phyloP scores from a whole-genome alignment of 805 yeast genomes.

The Ogataea polymorpha region DNA sequence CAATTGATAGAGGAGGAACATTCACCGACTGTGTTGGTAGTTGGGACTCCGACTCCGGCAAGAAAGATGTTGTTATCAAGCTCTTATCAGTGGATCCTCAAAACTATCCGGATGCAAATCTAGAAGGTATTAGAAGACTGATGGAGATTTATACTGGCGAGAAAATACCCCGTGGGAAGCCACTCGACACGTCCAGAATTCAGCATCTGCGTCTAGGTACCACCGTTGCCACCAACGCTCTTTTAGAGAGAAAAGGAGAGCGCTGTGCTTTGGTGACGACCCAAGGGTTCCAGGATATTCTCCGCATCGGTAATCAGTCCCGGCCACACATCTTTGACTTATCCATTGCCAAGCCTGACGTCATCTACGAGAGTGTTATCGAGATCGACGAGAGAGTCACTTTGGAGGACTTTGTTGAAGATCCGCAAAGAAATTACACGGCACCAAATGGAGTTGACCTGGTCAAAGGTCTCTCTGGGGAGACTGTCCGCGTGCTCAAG shows the following conservation, averaged over 20 bases:
- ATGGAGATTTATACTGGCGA: slow-evolving; percentile 57
- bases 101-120: slow-evolving; percentile 86
- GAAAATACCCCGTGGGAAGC: slow-evolving; percentile 55
- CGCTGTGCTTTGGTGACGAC: slow-evolving; percentile 82
- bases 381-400: slow-evolving; percentile 93
- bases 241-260: slow-evolving; percentile 90
- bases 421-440: slow-evolving; percentile 42
- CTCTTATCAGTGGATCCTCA: slow-evolving; percentile 84
- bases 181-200: slow-evolving; percentile 60
- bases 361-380: slow-evolving; percentile 68
- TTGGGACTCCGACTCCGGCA: slow-evolving; percentile 45
- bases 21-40: slow-evolving; percentile 73
- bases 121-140: slow-evolving; percentile 84
- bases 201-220: slow-evolving; percentile 85
- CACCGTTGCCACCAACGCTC: slow-evolving; percentile 93
- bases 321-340: slow-evolving; percentile 88
- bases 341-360: slow-evolving; percentile 66
- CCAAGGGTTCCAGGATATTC: slow-evolving; percentile 80
- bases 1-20: slow-evolving; percentile 78
- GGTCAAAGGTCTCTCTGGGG: slow-evolving; percentile 64
- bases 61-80: slow-evolving; percentile 68
- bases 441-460: slow-evolving; percentile 34
- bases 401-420: slow-evolving; percentile 74
- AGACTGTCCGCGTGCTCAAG: slow-evolving; percentile 55
- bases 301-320: slow-evolving; percentile 85